Percentiles rank a stretch among this genome's conserved stretches.
Conservation (phyloP, 768 basidiomycete genomes). For the Russula ochroleuca region DNA sequence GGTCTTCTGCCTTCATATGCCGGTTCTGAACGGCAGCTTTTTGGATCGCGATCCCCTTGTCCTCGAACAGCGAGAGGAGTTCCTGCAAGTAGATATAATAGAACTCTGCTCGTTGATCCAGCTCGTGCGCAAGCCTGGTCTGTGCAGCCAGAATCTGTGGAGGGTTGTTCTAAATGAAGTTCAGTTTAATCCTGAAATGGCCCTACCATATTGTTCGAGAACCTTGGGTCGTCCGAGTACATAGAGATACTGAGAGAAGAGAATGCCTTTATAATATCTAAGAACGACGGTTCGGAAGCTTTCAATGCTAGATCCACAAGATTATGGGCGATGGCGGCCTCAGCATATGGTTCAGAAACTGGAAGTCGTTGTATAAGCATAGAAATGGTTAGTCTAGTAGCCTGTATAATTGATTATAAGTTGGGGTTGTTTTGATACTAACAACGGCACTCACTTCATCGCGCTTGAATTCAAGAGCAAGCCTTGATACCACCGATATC, state of each 20-base stretch:
- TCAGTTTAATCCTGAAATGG: background rate
- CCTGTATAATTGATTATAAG: slow-evolving; percentile 39
- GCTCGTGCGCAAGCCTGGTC: slow-evolving; percentile 79
- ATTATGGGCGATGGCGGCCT: slow-evolving; percentile 89
- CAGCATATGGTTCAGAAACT: slow-evolving; percentile 79
- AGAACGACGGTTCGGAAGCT: slow-evolving; percentile 70
- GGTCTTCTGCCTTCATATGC: slow-evolving; percentile 70
- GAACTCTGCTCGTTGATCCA: slow-evolving; percentile 68
- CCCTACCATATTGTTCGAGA: slow-evolving; percentile 81
- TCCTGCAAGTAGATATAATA: slow-evolving; percentile 81
- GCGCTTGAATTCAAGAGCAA: slow-evolving; percentile 80
- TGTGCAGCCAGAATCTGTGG: slow-evolving; percentile 81
- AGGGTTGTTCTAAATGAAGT: background rate
- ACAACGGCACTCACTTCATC: slow-evolving; percentile 57
- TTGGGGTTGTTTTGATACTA: background rate
- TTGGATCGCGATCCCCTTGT: slow-evolving; percentile 89
- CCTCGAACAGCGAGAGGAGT: slow-evolving; percentile 77
- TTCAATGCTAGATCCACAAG: slow-evolving; percentile 83
- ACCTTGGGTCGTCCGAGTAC: slow-evolving; percentile 84
- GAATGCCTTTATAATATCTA: slow-evolving; percentile 80
- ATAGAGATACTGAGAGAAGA: slow-evolving; percentile 79
- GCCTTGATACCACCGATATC: slow-evolving; percentile 82
- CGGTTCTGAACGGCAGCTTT: slow-evolving; percentile 65
- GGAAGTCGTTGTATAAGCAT: slow-evolving; percentile 88
- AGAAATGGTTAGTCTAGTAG: slow-evolving; percentile 82